These are phyloP conservation scores for Suhomyces emberorum DNA, from an alignment of 805 yeast species.

Conservation along the genomic window DNA sequence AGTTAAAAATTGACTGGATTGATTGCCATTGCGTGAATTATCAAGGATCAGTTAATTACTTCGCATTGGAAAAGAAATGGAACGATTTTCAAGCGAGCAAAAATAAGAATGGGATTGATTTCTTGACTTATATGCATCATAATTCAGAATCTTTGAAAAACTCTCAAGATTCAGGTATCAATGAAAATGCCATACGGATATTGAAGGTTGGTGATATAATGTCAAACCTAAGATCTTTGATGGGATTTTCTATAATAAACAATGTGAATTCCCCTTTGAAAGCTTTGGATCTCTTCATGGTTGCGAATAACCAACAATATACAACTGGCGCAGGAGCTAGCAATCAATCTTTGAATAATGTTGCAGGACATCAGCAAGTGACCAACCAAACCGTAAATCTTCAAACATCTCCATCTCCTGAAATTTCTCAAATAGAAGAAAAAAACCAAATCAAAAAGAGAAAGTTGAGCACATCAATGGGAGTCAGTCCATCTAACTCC, in stretches of 20 bases:
- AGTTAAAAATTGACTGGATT: conserved; percentile 66
- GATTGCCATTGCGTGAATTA: conserved; percentile 47
- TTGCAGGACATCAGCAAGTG: conserved; percentile 2
- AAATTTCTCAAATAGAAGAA: conserved; percentile 6
- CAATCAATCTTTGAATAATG: conserved; percentile 4
- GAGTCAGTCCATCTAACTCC: conserved; percentile 9
- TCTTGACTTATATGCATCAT: conserved; percentile 17
- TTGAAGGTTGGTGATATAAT: conserved; percentile 77
- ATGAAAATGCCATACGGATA: conserved; percentile 62
- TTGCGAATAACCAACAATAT: conserved; percentile 21
- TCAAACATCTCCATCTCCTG: conserved; percentile 5
- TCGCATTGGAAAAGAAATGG: conserved; percentile 28
- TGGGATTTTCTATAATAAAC: conserved; percentile 51
- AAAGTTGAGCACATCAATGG: conserved; percentile 9
- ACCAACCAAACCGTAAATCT: conserved; percentile 2
- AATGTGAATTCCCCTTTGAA: conserved; percentile 53
- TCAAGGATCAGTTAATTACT: conserved; percentile 23
- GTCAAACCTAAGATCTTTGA: conserved; percentile 64
- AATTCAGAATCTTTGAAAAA: conserved; percentile 44
- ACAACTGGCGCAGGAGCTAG: conserved; percentile 8
- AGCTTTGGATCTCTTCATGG: conserved; percentile 46
- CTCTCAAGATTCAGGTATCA: conserved; percentile 59
- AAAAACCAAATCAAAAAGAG: conserved; percentile 11
- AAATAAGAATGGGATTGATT: conserved; percentile 14
- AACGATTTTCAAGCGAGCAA: conserved; percentile 11